Base-by-base conservation (phyloP, 1,284 basidiomycete genomes). In the Bondarzewia mesenterica region DNA sequence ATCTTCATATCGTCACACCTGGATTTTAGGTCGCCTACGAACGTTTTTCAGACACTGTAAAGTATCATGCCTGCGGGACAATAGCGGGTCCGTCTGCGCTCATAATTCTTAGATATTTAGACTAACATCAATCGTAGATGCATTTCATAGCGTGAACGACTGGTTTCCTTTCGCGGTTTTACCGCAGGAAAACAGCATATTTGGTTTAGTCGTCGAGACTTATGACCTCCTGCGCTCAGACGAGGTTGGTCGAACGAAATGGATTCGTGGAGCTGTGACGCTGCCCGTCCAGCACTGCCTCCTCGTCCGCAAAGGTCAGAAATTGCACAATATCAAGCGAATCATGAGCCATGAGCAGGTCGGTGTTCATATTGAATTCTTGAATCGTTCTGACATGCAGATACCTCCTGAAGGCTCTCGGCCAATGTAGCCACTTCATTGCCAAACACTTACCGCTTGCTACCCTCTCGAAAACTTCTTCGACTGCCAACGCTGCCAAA, bases 301-400 rank as follows among this genome's bases (percentile, higher is more conserved):
- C 32, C 63, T 88, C 22, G 76, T 72, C 21, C 74, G 73, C 44
- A 63, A 63, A 38, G 86, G 84, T 7, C 73, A 77, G 35, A 66
- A 70, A 51, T 53, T 78, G 16, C 61, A 69, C 44, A 66, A 80
- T 46, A 71, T 87, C 16, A 66, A 70, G 48, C 66, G 64, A 46
- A 70, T 89, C 10, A 58, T 85, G 54, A 89, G 86, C 63, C 85
- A 89, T 54, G 86, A 88, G 59, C 86, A 89, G 69, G 85, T 84
- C 47, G 46, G 67, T 59, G n/a, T 2, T 16, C 18, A 8, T 7
- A 12, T 15, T 40, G 23, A 16, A 29, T 42, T 36, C 26, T 27
- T 16, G 14, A 42, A 21, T 21, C 21, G 18, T 26, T 20, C 46
- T 14, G 14, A n/a, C 20, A 15, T 18, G 7, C 15, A 2, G 7